Evolutionary conservation across 805 yeast species (phyloP).

Genomic region (Metschnikowia reukaufii): DNA sequence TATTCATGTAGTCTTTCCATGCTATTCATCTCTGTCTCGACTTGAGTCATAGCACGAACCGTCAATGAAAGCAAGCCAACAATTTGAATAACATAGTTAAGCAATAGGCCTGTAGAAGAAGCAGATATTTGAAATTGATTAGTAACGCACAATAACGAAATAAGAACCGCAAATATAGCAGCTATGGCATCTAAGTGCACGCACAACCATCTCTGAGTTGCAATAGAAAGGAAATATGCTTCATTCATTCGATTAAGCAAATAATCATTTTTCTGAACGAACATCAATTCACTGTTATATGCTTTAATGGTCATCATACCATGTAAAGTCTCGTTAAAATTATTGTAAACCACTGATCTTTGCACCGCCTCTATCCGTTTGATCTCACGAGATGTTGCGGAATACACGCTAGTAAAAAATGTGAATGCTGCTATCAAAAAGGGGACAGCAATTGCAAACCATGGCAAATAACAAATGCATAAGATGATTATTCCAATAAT

Average conservation of each 20-base stretch:
- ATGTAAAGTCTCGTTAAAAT: slow-evolving; percentile 66
- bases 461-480: slow-evolving; percentile 70
- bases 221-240: slow-evolving; percentile 61
- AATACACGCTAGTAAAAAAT: slow-evolving; percentile 53
- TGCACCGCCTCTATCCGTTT: slow-evolving; percentile 74
- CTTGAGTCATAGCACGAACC: slow-evolving; percentile 64
- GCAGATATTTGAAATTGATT: slow-evolving; percentile 60
- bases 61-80: slow-evolving; percentile 59
- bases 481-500: slow-evolving; percentile 63
- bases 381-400: slow-evolving; percentile 71
- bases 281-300: slow-evolving; percentile 47
- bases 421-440: slow-evolving; percentile 47
- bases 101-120: slow-evolving; percentile 64
- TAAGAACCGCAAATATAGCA: slow-evolving; percentile 49
- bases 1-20: slow-evolving; percentile 71
- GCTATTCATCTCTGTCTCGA: slow-evolving; percentile 76
- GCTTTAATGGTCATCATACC: slow-evolving; percentile 69
- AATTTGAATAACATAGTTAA: slow-evolving; percentile 58
- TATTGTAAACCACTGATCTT: slow-evolving; percentile 67
- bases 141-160: slow-evolving; percentile 58
- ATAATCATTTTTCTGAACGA: slow-evolving; percentile 45
- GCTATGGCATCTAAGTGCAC: slow-evolving; percentile 53
- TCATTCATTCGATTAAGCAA: slow-evolving; percentile 63
- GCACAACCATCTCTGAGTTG: slow-evolving; percentile 74
- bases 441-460: slow-evolving; percentile 68